A percentile compares a stretch with the other conserved stretches of the same genome.
These are phyloP conservation scores for Sphaerostilbella broomeana DNA, from an alignment of 2,329 filamentous ascomycete genomes.

Conservation along the genomic window DNA sequence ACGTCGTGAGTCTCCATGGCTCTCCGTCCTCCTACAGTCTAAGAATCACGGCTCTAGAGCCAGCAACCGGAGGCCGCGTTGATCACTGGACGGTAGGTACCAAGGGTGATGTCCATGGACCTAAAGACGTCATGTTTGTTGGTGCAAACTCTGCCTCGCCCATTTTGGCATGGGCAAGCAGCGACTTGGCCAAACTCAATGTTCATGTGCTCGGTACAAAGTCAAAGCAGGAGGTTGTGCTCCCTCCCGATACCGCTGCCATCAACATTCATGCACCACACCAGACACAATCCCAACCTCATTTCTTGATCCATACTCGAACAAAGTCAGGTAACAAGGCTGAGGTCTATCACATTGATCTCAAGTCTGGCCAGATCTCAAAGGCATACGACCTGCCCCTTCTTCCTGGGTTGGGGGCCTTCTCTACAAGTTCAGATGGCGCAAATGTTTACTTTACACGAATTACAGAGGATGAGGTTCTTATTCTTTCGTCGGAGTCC, in stretches of 20 bases:
- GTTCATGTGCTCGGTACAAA: constrained; percentile 64
- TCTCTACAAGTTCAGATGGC: constrained; percentile 70
- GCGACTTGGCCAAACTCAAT: constrained; percentile 53
- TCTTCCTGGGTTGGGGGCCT: constrained; percentile 62
- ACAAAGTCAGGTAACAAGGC: constrained; percentile 68
- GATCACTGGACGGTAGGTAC: constrained; percentile 67
- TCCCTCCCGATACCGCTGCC: constrained; percentile 40
- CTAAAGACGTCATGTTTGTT: constrained; percentile 64
- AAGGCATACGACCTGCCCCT: constrained; percentile 76
- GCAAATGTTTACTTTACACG: constrained; percentile 87
- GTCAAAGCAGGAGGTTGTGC: constrained; percentile 46
- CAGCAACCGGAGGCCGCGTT: constrained; percentile 61
- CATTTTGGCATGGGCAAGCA: constrained; percentile 69
- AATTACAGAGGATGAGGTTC: constrained; percentile 66
- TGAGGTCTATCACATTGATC: constrained; percentile 77
- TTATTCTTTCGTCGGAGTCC: constrained; percentile 68
- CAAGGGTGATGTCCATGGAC: constrained; percentile 63
- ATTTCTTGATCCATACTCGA: constrained; percentile 79
- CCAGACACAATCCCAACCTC: constrained; percentile 62
- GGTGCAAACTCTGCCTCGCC: constrained; percentile 70
- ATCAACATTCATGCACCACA: constrained; percentile 70
- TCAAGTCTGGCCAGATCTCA: constrained; percentile 60
- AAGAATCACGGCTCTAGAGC: constrained; percentile 68
- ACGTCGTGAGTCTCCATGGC: constrained; percentile 70
- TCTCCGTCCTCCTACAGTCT: constrained; percentile 65